phyloP scores from a whole-genome alignment of 1,139 yeast species.

The Scheffersomyces illinoinensis region DNA sequence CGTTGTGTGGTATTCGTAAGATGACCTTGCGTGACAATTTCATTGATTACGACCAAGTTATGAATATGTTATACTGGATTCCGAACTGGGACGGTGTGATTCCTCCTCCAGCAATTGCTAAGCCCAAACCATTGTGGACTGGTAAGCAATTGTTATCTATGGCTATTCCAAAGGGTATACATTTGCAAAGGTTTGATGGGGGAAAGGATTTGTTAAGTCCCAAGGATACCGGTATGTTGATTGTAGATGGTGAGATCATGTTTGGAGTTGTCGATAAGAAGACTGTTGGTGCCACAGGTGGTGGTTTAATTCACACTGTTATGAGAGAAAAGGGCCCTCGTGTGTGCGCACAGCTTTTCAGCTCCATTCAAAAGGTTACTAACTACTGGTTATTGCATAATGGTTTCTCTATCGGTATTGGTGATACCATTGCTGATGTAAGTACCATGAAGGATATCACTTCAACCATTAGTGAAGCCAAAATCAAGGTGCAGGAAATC shows the following conservation, averaged over 20 bases:
- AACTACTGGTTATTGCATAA: slow-evolving; percentile 95
- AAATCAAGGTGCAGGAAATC: slow-evolving; percentile 88
- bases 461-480: slow-evolving; percentile 89
- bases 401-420: slow-evolving; percentile 98
- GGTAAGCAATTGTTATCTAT: slow-evolving; percentile 93
- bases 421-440: slow-evolving; percentile 99
- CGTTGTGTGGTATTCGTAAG: slow-evolving; percentile 95
- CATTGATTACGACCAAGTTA: slow-evolving; percentile 88
- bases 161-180: slow-evolving; percentile 96
- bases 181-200: slow-evolving; percentile 89
- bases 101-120: slow-evolving; percentile 93
- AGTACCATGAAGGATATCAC: slow-evolving; percentile 93
- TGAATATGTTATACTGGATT: slow-evolving; percentile 97
- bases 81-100: slow-evolving; percentile 99
- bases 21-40: slow-evolving; percentile 90
- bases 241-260: slow-evolving; percentile 89
- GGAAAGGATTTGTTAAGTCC: slow-evolving; percentile 83
- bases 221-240: slow-evolving; percentile 87
- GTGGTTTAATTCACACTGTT: slow-evolving; percentile 95
- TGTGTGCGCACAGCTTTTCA: slow-evolving; percentile 86
- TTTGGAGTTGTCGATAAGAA: slow-evolving; percentile 98
- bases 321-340: slow-evolving; percentile 97
- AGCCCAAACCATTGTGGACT: slow-evolving; percentile 96
- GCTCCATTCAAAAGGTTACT: slow-evolving; percentile 91
- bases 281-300: slow-evolving; percentile 97